A percentile compares a stretch with the other conserved stretches of the same genome.
phyloP scores from a whole-genome alignment of 257 asterid genomes.

The Ligustrum vulgare region DNA sequence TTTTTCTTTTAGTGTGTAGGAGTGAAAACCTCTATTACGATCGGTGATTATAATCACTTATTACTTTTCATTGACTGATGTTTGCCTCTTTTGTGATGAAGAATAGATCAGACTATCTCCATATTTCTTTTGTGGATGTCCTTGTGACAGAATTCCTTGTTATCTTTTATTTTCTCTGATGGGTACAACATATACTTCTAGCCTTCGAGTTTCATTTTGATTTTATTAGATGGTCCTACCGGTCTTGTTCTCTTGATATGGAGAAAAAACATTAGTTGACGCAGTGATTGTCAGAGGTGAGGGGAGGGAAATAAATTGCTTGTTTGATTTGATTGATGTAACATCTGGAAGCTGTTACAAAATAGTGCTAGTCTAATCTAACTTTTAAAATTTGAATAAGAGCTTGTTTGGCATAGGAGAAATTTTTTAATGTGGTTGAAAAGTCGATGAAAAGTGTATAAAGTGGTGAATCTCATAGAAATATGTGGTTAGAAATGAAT shows the following conservation, averaged over 20 bases:
- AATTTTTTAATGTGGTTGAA: too few species aligned
- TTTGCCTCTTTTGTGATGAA: not conserved
- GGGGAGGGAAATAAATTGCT: not conserved
- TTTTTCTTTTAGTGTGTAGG: too few species aligned
- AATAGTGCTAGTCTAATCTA: not conserved
- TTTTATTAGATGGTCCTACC: not conserved
- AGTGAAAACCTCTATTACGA: too few species aligned
- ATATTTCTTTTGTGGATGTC: not conserved
- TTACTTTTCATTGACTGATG: not conserved
- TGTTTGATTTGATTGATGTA: not conserved
- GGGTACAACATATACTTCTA: not conserved
- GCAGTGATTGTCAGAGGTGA: not conserved
- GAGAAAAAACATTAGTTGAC: not conserved
- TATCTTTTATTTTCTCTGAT: not conserved
- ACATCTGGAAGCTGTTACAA: not conserved
- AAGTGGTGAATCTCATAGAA: too few species aligned
- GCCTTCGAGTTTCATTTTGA: not conserved
- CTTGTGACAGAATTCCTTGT: not conserved
- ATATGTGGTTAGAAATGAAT: too few species aligned
- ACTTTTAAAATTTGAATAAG: not conserved
- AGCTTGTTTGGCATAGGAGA: too few species aligned
- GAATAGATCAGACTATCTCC: not conserved
- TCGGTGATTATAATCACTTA: too few species aligned
- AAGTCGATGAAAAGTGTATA: too few species aligned
- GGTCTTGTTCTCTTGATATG: not conserved